phyloP scores from a whole-genome alignment of 345 rosid genomes.

The Gossypium anomalum region DNA sequence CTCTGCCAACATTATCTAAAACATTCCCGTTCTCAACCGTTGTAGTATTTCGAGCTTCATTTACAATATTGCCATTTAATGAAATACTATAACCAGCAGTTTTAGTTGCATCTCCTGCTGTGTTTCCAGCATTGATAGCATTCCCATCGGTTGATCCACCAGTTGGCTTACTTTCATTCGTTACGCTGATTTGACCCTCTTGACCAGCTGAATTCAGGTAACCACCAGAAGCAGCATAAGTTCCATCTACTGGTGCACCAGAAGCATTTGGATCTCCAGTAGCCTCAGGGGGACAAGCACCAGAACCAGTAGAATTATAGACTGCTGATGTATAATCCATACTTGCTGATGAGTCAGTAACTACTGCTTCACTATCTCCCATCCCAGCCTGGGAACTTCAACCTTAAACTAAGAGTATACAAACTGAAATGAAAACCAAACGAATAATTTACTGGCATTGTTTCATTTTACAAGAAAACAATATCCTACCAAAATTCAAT shows the following conservation, averaged over 20 bases:
- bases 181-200: constrained; percentile 19
- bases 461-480: not conserved
- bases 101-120: constrained; percentile 24
- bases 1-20: constrained; percentile 33
- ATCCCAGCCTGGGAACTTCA: constrained; percentile 21
- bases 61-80: constrained; percentile 49
- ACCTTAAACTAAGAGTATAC: not conserved
- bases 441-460: not conserved
- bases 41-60: constrained; percentile 26
- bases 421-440: not conserved
- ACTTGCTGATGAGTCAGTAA: constrained; percentile 39
- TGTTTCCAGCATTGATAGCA: constrained; percentile 15
- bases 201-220: constrained; percentile 22
- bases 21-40: constrained; percentile 60
- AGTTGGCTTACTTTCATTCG: constrained; percentile 22
- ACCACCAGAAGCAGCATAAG: constrained; percentile 16
- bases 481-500: not conserved
- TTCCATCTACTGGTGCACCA: constrained; percentile 12
- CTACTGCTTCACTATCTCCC: constrained; percentile 67
- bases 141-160: constrained; percentile 17
- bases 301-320: constrained; percentile 23
- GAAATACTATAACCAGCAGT: constrained; percentile 32
- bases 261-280: constrained; percentile 33
- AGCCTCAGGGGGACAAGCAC: constrained; percentile 30
- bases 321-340: constrained; percentile 34